Conservation (phyloP, 495 filamentous ascomycete genomes). For the Penicillium parvum region DNA sequence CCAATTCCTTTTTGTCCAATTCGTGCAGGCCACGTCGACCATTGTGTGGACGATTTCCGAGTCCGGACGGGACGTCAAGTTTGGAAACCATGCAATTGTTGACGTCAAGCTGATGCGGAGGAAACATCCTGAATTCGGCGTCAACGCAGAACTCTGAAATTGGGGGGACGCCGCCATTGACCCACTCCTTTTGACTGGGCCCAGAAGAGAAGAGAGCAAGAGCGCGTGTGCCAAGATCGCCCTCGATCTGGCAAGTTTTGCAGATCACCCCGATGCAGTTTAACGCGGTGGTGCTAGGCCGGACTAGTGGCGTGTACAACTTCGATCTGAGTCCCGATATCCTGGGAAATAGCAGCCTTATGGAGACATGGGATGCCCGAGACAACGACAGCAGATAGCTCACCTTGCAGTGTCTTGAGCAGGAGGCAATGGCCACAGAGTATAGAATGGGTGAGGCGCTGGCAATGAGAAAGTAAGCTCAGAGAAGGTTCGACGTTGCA, state of each 20-base stretch:
- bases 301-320: conserved; percentile 7
- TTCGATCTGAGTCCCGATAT: conserved; percentile 6
- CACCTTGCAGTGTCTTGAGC: too few species aligned
- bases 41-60: too few species aligned
- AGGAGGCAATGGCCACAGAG: too few species aligned
- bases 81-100: too few species aligned
- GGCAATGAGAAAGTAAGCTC: too few species aligned
- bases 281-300: conserved; percentile 2
- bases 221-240: conserved; percentile 16
- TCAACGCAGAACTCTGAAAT: background rate
- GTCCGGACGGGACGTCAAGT: too few species aligned
- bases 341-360: conserved; percentile 11
- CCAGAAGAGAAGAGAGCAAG: conserved; percentile 3
- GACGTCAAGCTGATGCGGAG: conserved; percentile 29
- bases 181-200: conserved; percentile 4
- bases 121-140: conserved; percentile 8
- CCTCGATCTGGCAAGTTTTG: conserved; percentile 3
- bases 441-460: too few species aligned
- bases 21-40: too few species aligned
- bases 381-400: too few species aligned
- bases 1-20: too few species aligned
- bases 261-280: conserved; percentile 19
- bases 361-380: too few species aligned
- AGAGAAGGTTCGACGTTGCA: too few species aligned
- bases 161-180: background rate